phyloP scores from a whole-genome alignment of 306 rosid genomes.

The Pachyrhizus erosus region DNA sequence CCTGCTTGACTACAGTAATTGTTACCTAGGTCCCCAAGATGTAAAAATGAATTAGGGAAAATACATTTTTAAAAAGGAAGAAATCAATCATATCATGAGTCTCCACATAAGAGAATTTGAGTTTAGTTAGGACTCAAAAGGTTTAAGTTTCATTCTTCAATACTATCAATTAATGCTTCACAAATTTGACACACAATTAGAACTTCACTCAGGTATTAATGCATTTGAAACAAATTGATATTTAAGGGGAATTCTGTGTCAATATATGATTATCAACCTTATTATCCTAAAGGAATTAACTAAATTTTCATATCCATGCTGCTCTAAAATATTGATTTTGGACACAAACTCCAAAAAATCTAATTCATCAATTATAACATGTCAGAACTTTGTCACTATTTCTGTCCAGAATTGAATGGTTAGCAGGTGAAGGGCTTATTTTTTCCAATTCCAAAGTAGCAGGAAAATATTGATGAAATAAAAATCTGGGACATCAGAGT shows the following conservation, averaged over 20 bases:
- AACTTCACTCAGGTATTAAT: background rate
- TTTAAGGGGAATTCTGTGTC: background rate
- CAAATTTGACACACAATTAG: background rate
- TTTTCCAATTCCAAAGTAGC: background rate
- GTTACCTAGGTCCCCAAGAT: background rate
- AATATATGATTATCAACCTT: background rate
- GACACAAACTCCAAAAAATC: background rate
- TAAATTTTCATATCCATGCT: background rate
- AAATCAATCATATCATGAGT: background rate
- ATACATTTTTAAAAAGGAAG: background rate
- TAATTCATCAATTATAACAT: background rate
- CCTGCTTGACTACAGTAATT: slow-evolving; percentile 4
- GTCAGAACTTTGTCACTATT: background rate
- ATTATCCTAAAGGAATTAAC: background rate
- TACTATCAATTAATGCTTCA: background rate
- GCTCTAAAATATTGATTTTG: background rate
- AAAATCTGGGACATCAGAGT: background rate
- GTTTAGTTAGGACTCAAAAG: background rate
- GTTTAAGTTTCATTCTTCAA: background rate
- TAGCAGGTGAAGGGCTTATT: background rate
- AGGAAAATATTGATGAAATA: background rate
- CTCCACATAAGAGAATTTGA: background rate
- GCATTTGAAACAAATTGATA: background rate
- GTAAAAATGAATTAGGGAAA: background rate
- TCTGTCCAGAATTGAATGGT: background rate